Evolutionary conservation across 1,139 yeast genomes (phyloP).

Genomic region (Candida tetrigidarum): DNA sequence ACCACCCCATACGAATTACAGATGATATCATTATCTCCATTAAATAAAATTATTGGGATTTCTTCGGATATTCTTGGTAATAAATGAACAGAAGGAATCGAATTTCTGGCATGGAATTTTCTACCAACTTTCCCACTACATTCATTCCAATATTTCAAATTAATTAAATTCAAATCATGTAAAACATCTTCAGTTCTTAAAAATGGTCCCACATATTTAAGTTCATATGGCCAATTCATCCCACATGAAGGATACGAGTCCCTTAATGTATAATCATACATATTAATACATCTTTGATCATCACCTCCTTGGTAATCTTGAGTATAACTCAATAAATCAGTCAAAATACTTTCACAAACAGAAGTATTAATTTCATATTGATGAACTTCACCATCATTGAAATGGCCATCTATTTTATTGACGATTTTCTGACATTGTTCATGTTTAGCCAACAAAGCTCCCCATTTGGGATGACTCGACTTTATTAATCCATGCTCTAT

Average conservation of each 20-base stretch:
- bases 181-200: conserved; percentile 60
- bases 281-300: conserved; percentile 66
- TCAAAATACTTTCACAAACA: conserved; percentile 55
- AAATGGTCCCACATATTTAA: conserved; percentile 62
- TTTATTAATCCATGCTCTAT: conserved; percentile 60
- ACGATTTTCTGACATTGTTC: conserved; percentile 65
- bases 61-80: conserved; percentile 66
- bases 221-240: conserved; percentile 89
- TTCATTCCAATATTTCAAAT: conserved; percentile 66
- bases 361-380: conserved; percentile 32
- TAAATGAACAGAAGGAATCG: conserved; percentile 65
- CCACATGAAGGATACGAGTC: conserved; percentile 91
- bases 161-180: conserved; percentile 57
- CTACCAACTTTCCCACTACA: conserved; percentile 66
- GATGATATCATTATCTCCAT: conserved; percentile 88
- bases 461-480: conserved; percentile 40
- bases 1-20: conserved; percentile 86
- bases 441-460: conserved; percentile 50
- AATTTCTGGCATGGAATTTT: conserved; percentile 52
- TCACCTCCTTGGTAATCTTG: conserved; percentile 26
- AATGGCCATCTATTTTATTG: conserved; percentile 32
- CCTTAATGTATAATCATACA: conserved; percentile 74
- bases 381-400: conserved; percentile 26
- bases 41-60: conserved; percentile 72
- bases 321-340: conserved; percentile 43